Conservation (phyloP, 2,329 filamentous ascomycete species). For the Pleurostoma richardsiae region DNA sequence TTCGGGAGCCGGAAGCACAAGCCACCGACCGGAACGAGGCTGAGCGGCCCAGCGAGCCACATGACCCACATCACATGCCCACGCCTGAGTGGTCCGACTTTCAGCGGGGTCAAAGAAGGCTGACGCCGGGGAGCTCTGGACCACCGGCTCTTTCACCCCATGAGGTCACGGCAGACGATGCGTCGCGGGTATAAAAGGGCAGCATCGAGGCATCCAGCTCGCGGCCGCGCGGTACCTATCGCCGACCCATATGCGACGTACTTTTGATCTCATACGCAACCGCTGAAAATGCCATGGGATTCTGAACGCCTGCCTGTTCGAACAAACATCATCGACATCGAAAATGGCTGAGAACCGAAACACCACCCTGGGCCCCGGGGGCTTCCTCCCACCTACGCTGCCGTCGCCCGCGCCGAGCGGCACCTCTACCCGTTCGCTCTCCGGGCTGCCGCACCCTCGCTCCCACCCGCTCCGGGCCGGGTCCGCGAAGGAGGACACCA, state of each 20-base stretch:
- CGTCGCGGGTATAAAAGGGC: too few species aligned
- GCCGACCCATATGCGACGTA: too few species aligned
- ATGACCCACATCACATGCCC: neutral
- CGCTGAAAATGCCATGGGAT: constrained; percentile 5
- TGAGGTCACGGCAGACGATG: too few species aligned
- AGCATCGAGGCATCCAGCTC: too few species aligned
- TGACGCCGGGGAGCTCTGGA: neutral
- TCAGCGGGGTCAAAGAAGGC: constrained; percentile 4
- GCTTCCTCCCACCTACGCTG: constrained; percentile 44
- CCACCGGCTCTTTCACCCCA: too few species aligned
- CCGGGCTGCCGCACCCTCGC: constrained; percentile 50
- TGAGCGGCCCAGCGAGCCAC: neutral
- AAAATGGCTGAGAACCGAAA: constrained; percentile 18
- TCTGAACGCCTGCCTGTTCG: neutral
- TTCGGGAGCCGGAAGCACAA: neutral
- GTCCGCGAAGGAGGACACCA: constrained; percentile 55
- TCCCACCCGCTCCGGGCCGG: constrained; percentile 46
- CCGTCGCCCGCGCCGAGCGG: constrained; percentile 52
- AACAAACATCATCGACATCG: neutral
- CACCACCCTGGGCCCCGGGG: constrained; percentile 30
- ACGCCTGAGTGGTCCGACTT: neutral
- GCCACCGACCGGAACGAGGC: neutral
- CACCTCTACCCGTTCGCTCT: constrained; percentile 31
- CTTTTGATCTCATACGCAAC: neutral
- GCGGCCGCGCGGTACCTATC: too few species aligned